A percentile compares a stretch with the other conserved stretches of the same genome.
Evolutionary conservation across 2,329 filamentous ascomycete genomes (phyloP).

Genomic region (Neoscytalidium dimidiatum): DNA sequence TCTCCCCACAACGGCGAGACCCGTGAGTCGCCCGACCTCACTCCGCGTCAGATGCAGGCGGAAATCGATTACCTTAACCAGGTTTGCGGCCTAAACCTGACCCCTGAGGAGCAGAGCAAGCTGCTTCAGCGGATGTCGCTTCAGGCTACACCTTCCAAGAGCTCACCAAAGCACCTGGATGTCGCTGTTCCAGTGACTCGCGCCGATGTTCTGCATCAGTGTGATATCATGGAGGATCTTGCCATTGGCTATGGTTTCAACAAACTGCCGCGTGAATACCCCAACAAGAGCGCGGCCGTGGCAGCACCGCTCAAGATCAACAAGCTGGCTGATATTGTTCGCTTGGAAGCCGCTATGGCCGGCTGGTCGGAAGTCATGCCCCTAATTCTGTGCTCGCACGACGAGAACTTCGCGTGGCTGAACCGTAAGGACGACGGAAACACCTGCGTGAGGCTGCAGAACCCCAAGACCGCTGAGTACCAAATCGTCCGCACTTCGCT

Average conservation of each 20-base stretch:
- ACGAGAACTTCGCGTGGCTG: conserved; percentile 96
- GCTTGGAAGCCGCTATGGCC: conserved; percentile 85
- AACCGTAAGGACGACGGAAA: conserved; percentile 86
- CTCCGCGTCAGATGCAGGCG: conserved; percentile 74
- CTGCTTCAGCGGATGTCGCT: conserved; percentile 89
- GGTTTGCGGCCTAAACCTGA: conserved; percentile 80
- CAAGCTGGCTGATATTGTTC: conserved; percentile 90
- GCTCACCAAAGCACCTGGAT: conserved; percentile 70
- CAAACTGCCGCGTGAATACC: conserved; percentile 83
- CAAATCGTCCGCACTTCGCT: conserved; percentile 88
- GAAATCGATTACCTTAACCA: conserved; percentile 93
- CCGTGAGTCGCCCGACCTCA: conserved; percentile 77
- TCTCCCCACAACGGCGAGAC: conserved; percentile 88
- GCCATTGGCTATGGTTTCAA: conserved; percentile 98
- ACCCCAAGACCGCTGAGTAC: conserved; percentile 91
- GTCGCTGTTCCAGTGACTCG: conserved; percentile 85
- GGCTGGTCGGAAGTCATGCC: conserved; percentile 97
- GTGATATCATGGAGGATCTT: conserved; percentile 98
- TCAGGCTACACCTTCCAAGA: conserved; percentile 71
- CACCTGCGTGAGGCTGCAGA: conserved; percentile 81
- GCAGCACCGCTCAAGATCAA: conserved; percentile 88
- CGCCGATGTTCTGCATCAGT: conserved; percentile 93
- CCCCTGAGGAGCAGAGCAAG: conserved; percentile 73
- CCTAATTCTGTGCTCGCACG: conserved; percentile 92
- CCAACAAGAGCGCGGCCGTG: conserved; percentile 81